Percentiles rank a stretch among this genome's conserved stretches.
Conservation (phyloP, 345 rosid genomes). For the Cardiospermum halicacabum region DNA sequence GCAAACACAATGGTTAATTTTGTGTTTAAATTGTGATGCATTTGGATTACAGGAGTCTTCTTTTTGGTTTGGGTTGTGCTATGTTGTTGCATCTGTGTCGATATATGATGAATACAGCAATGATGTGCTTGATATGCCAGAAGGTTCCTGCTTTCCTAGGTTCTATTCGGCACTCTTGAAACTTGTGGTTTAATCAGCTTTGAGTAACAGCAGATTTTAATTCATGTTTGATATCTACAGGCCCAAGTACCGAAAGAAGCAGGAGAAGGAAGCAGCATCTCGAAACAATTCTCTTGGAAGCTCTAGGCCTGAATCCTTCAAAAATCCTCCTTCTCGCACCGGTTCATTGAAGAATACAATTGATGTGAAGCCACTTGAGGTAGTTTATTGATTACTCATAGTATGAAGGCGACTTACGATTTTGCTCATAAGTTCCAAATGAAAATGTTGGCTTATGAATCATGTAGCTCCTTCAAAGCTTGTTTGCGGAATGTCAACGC, state of each 20-base stretch:
- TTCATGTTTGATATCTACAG: slow-evolving; percentile 29
- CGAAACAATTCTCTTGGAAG: slow-evolving; percentile 28
- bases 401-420: not conserved
- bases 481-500: slow-evolving; percentile 55
- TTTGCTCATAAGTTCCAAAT: slow-evolving; percentile 12
- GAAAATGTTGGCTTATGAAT: slow-evolving; percentile 11
- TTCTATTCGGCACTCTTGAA: slow-evolving; percentile 17
- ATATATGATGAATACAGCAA: slow-evolving; percentile 92
- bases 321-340: slow-evolving; percentile 40
- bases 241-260: slow-evolving; percentile 44
- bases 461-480: slow-evolving; percentile 56
- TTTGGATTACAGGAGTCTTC: slow-evolving; percentile 70
- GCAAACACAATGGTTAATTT: not conserved
- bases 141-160: slow-evolving; percentile 95
- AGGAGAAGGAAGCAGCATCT: slow-evolving; percentile 23
- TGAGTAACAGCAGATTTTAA: slow-evolving; percentile 2
- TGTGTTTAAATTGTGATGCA: slow-evolving; percentile 5
- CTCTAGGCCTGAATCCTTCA: slow-evolving; percentile 46
- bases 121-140: slow-evolving; percentile 82
- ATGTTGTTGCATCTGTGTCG: slow-evolving; percentile 66
- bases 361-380: slow-evolving; percentile 83
- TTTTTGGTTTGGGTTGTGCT: slow-evolving; percentile 83
- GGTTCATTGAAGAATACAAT: slow-evolving; percentile 49
- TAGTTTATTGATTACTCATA: slow-evolving; percentile 16
- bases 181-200: not conserved